These are phyloP conservation scores for Mucor plumbeus DNA, from an alignment of 371 early-diverging fungal genomes.

Conservation along the genomic window DNA sequence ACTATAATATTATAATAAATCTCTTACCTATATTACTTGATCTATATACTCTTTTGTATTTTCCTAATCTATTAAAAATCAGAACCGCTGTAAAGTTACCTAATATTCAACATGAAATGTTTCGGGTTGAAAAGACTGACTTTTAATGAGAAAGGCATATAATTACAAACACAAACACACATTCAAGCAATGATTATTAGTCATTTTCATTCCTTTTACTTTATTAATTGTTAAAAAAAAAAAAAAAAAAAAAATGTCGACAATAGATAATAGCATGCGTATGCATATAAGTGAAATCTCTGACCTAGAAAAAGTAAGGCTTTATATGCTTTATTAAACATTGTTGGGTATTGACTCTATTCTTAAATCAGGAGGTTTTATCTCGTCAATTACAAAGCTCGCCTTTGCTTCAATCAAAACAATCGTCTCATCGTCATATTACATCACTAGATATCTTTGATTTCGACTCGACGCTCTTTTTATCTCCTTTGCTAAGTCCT, in stretches of 20 bases:
- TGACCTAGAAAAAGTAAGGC: not conserved
- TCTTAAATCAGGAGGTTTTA: constrained; percentile 9
- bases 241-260: not conserved
- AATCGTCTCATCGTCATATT: not conserved
- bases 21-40: not conserved
- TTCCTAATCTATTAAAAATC: not conserved
- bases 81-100: not conserved
- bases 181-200: not conserved
- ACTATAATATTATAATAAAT: not conserved
- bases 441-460: constrained; percentile 67
- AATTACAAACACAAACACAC: not conserved
- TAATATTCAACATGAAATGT: not conserved
- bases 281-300: not conserved
- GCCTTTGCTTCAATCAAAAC: not conserved
- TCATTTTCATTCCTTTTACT: not conserved
- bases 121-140: not conserved
- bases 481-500: constrained; percentile 81
- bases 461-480: constrained; percentile 90
- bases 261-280: not conserved
- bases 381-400: constrained; percentile 13
- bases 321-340: not conserved
- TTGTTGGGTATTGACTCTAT: not conserved
- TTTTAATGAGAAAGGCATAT: not conserved
- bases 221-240: not conserved
- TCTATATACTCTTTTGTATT: too few species aligned